Base-by-base conservation (phyloP, 2,329 filamentous ascomycete genomes). In the Pyrenochaeta sp. region DNA sequence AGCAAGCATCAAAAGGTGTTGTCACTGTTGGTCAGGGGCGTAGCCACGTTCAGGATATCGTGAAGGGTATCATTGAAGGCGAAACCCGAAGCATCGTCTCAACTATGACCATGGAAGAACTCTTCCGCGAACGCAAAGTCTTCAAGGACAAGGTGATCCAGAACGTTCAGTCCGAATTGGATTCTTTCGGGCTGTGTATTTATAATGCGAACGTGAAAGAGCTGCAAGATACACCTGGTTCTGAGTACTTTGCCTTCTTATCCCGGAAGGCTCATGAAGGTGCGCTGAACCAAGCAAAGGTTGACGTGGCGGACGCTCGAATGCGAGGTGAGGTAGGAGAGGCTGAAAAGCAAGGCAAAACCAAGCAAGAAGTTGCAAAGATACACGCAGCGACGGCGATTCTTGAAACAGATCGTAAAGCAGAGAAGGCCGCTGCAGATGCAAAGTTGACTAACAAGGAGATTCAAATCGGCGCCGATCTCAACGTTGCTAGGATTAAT, bases 81-180 rank as follows among this genome's bases (percentile, higher is more conserved):
- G 90, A 95, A 71, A 92, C 88, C 1, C 82, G 90, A 45, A 87
- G 90, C 5, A 84, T 95, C 39, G 88, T 95, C 28, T 89, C 86
- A 0, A 86, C 84, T 58, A 93, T 95, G 88, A 92, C 89, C n/a
- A 93, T 94, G 88, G 89, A 93, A 67, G 89, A 94, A 71, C 88
- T 95, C 46, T 92, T 92, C 71, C 87, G 85, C 48, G 86, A 89
- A 71, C 79, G 88, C 22, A 85, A 89, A 56, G 77, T 87, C 29
- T 91, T 91, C 77, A 90, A 93, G 76, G 81, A 80, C 55, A 85
- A 87, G 55, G 79, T 82, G 55, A 74, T 77, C 39, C 64, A 73
- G 38, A 72, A 89, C 67, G 89, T 93, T 44, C 88, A 92, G 66
- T 81, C 81, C 45, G 90, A 95, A 68, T 80, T 96, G 2, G 81